A percentile compares a stretch with the other conserved stretches of the same genome.
Conservation (phyloP, 1,139 yeast species). For the Saccharomycopsis crataegensis region DNA sequence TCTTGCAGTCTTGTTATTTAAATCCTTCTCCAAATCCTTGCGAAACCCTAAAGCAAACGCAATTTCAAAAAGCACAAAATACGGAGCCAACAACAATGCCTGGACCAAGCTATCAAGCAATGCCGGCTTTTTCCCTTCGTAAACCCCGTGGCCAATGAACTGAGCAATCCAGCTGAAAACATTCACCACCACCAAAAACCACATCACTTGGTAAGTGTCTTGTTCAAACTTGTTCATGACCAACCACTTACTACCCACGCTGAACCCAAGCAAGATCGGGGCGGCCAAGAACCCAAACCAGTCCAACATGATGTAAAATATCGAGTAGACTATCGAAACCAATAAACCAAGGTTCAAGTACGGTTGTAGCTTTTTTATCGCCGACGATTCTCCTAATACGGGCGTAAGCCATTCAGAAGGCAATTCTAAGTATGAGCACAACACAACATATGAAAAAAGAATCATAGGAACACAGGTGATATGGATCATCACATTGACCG, state of each 20-base stretch:
- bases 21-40: constrained; percentile 42
- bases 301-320: constrained; percentile 39
- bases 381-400: neutral
- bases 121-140: constrained; percentile 83
- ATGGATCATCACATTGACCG: constrained; percentile 69
- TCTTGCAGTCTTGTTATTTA: constrained; percentile 46
- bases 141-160: constrained; percentile 80
- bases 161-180: constrained; percentile 71
- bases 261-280: constrained; percentile 19
- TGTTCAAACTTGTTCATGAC: constrained; percentile 32
- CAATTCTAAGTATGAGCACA: constrained; percentile 25
- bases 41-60: constrained; percentile 61
- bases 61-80: constrained; percentile 74
- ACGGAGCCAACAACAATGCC: constrained; percentile 87
- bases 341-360: constrained; percentile 36
- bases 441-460: constrained; percentile 45
- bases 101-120: constrained; percentile 73
- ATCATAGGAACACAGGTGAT: constrained; percentile 75
- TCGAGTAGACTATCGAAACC: constrained; percentile 32
- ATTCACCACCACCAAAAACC: constrained; percentile 31
- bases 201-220: constrained; percentile 22
- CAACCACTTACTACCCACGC: constrained; percentile 28
- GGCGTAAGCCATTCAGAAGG: constrained; percentile 1
- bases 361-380: constrained; percentile 24
- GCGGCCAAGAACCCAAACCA: constrained; percentile 21